Base-by-base conservation (phyloP, 2,329 filamentous ascomycete species). In the Penicillium sp. region DNA sequence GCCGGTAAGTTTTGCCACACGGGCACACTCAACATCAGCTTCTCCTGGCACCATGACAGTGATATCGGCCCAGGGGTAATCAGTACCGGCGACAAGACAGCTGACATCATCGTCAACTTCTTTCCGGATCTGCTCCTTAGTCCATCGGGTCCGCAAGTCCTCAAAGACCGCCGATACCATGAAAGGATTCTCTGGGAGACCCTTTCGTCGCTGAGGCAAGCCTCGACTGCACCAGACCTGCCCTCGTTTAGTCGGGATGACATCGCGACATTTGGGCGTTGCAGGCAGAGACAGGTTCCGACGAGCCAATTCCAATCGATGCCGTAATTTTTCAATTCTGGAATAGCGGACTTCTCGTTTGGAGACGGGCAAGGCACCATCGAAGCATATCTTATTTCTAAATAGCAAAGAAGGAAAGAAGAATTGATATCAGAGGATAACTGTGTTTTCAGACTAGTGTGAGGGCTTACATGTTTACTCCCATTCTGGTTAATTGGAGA, bases 11-110 rank as follows among this genome's bases (percentile, higher is more conserved):
- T 79, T 79, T 7, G 90, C 81, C 52, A 86, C 80, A 15, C 81
- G 75, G 3, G 91, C 91, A 70, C 92, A 96, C 75, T 85, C 94
- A 25, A 81, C 75, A 69, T 97, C 93, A 1, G 93, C 93, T 74
- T 97, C 93, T 0, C 90, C 92, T 0, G 91, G 86, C 0, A 96
- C 87, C 13, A 94, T 79, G 25, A 79, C 75, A 0, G 79, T 81
- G 6, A 75, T 65, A 2, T 68, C 59, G 9, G 67, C 68, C 74
- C 74, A 78, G 16, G 66, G 66, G 53, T 68, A 70, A 5, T 61
- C 61, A n/a, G 41, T 47, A 23, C 59, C 31, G 5, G 53, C 44
- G 27, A 50, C 58, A 60, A 66, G 5, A 61, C 70, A 47, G 19
- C 53, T 49, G 45, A 58, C 9, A 33, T 59, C 56, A 25, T n/a